Conservation (phyloP, 2,329 filamentous ascomycete genomes). For the Cercospora zeina region DNA sequence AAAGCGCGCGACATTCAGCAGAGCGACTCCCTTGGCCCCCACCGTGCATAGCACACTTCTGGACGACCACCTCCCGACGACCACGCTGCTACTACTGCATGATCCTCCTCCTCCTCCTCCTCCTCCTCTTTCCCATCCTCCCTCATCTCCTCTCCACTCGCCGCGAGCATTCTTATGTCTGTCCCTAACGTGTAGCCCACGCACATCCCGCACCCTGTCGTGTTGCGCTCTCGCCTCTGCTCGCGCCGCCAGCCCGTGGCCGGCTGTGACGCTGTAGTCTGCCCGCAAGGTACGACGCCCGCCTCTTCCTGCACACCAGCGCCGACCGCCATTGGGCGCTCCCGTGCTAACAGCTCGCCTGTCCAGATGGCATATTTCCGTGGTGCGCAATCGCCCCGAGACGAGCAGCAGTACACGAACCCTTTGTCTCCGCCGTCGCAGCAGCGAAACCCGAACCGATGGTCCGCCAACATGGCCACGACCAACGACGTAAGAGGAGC, state of each 20-base stretch:
- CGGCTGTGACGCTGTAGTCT: not conserved
- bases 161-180: constrained; percentile 12
- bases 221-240: not conserved
- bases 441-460: constrained; percentile 38
- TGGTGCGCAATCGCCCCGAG: constrained; percentile 72
- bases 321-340: not conserved
- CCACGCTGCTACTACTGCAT: constrained; percentile 4
- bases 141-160: not conserved
- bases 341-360: constrained; percentile 17
- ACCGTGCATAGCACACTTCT: constrained; percentile 10
- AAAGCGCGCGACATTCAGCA: constrained; percentile 7
- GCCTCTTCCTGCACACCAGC: not conserved
- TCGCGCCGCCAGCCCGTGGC: constrained; percentile 12
- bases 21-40: constrained; percentile 8
- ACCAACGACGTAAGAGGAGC: constrained; percentile 70
- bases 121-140: not conserved
- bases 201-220: constrained; percentile 1
- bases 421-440: constrained; percentile 53
- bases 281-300: constrained; percentile 1
- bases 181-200: constrained; percentile 6
- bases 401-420: constrained; percentile 61
- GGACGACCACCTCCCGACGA: constrained; percentile 1
- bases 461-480: constrained; percentile 44
- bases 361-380: constrained; percentile 66
- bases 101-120: not conserved